Base-by-base conservation (phyloP, 1,284 basidiomycete genomes). In the Cystobasidium sp. region DNA sequence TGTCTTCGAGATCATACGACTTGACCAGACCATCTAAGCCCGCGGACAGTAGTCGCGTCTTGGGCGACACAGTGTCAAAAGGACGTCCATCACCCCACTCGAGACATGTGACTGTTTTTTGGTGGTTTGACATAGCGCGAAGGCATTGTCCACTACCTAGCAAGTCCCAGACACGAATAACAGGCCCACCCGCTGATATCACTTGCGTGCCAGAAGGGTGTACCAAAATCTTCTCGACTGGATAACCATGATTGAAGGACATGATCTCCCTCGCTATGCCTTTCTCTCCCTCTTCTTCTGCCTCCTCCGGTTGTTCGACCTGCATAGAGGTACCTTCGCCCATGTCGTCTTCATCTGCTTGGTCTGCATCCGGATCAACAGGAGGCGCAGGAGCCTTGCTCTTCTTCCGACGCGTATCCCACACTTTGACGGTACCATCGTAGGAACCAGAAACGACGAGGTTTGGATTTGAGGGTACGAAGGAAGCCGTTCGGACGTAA, bases 21-120 rank as follows among this genome's bases (percentile, higher is more conserved):
- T 99, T 99, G 75, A 99, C 93, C 89, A 99, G 91, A 78, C 95
- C 94, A 82, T 99, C 97, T 75, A 99, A 84, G 44, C 92, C 90
- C 46, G 92, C 97, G 0, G 93, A 94, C 59, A 99, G 85, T 3
- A 99, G 86, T 37, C 95, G 87, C 78, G 88, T 87, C 20, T 71
- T 90, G 87, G 69, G 87, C 87, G 18, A 90, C 83, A 80, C 94
- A 63, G 59, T 76, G 37, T 47, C 49, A 43, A 43, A 47, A 51
- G 52, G 68, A 41, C 64, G 31, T 20, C 71, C 65, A 59, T 74
- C 65, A 18, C 75, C 89, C 82, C 95, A 93, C 5, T 91, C 85
- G 37, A 98, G 86, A 24, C 91, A 88, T 0, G 96, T 99, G 75
- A 99, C 89, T 0, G 95, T 96, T 85, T 99, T 99, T 83, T 98